These are phyloP conservation scores for Hypoxylon fuscum DNA, from an alignment of 495 filamentous ascomycete species.

Conservation along the genomic window DNA sequence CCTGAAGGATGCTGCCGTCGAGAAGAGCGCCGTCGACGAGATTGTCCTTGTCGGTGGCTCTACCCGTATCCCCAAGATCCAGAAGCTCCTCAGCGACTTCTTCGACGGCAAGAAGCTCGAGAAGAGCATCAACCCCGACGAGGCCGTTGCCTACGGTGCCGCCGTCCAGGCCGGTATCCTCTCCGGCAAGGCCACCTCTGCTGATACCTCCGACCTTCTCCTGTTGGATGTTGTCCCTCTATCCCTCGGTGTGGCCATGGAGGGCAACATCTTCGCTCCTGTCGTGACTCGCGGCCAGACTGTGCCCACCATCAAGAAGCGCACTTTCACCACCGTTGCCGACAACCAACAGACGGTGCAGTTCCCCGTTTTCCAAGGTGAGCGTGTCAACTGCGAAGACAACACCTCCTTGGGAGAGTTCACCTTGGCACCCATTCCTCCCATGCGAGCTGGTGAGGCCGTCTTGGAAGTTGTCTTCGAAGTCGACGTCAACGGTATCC, in stretches of 20 bases:
- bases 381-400: conserved; percentile 99
- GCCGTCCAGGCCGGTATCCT: conserved; percentile 99
- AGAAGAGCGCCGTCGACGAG: conserved; percentile 96
- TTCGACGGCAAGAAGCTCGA: conserved; percentile 99
- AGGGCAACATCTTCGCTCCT: conserved; percentile 99
- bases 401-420: conserved; percentile 99
- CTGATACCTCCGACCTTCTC: conserved; percentile 93
- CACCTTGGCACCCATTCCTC: conserved; percentile 93
- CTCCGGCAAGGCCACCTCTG: conserved; percentile 94
- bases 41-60: conserved; percentile 99
- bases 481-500: conserved; percentile 99
- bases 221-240: conserved; percentile 97
- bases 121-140: conserved; percentile 99
- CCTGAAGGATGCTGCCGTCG: conserved; percentile 92
- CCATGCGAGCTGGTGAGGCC: conserved; percentile 98
- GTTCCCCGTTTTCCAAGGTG: conserved; percentile 98
- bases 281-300: conserved; percentile 93
- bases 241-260: conserved; percentile 99
- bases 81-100: conserved; percentile 98
- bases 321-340: conserved; percentile 96
- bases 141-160: conserved; percentile 98
- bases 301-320: conserved; percentile 93
- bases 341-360: conserved; percentile 97
- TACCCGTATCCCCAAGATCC: conserved; percentile 98
- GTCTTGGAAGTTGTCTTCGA: conserved; percentile 99